Base-by-base conservation (phyloP, 208 protist genomes). In the Trypanosomatidae sp. region DNA sequence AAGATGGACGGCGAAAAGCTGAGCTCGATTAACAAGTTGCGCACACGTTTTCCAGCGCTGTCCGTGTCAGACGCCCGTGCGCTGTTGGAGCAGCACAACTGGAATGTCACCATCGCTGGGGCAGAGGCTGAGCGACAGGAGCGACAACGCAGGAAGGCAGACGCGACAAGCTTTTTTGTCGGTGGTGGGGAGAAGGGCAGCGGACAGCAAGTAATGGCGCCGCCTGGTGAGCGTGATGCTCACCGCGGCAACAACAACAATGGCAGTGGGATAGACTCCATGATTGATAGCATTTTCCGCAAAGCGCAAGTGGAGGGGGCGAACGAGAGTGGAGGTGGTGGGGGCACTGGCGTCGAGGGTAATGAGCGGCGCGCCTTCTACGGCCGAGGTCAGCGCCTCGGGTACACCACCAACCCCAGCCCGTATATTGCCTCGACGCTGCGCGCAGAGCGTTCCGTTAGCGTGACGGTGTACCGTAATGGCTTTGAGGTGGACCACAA, bases 311-410 rank as follows among this genome's bases (percentile, higher is more conserved):
- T 62, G 66, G 77, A 85, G 12, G 69, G 69, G 7, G 69, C 66
- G 33, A 74, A 72, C 65, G 44, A 22, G 28, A 62, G 30, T 28
- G 39, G 19, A 8, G 71, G 76, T 30, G 52, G 17, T 33, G 74
- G 66, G 9, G 44, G 64, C 33, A 41, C 25, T 41, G 36, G 53
- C 2, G 72, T 59, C 17, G 75, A 73, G 17, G 58, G 36, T 8
- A 80, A 62, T 12, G 66, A 58, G 3, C 47, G 66, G n/a, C 82
- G 84, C 39, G 86, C 84, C 44, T 96, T 96, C 67, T 91, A 83
- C 73, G 92, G 92, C 3, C 70, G 79, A 12, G 90, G 90, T 0
- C 82, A 89, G 25, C 92, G 92, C 0, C 81, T 96, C 30, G 92
- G 92, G 36, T 88, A 93, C 84, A 93, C 89, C 1, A 71, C 81